Base-by-base conservation (phyloP, 1,284 basidiomycete species). In the Ganoderma meredithae region DNA sequence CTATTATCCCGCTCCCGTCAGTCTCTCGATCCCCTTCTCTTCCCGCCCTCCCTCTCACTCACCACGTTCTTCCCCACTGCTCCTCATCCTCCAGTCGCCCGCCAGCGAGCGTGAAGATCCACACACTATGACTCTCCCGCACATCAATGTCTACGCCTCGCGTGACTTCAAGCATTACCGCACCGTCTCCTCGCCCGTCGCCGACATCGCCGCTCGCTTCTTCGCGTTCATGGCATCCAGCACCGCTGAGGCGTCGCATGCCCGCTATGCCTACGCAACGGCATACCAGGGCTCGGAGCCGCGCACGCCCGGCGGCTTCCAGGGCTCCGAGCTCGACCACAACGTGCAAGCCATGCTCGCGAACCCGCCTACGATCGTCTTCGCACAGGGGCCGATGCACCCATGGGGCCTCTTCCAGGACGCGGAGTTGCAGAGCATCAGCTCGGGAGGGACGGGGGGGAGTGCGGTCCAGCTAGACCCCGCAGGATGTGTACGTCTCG, bases 311-410 rank as follows among this genome's bases (percentile, higher is more conserved):
- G 58, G 58, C 10, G 58, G 58, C 22, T 60, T 60, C 39, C 58
- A 60, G 36, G 58, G 58, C 39, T 60, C 58, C 13, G 12, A 60
- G 4, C 58, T 60, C 25, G 58, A 60, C 58, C 58, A 22, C 58
- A 40, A 22, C 39, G 58, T 60, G 1, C 58, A 60, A 13, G 33
- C 17, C 2, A 60, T 60, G 58, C 58, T 60, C 58, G 22, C 39
- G 22, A 39, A 27, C 39, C 58, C 58, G 22, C 58, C 58, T 3
- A 60, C 22, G 0, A 43, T 60, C 39, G 58, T 60, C 36, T 41
- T 60, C 58, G 58, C 58, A 6, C 58, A 60, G 58, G 58, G 58
- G 22, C 58, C 58, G 39, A 60, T 60, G 58, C 58, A 60, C 39
- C 58, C 58, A 2, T 60, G 58, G 58, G 58, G 58, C n/a, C 40